These are phyloP conservation scores for Mucor circinelloides DNA, from an alignment of 371 early-diverging fungal species.

Conservation along the genomic window DNA sequence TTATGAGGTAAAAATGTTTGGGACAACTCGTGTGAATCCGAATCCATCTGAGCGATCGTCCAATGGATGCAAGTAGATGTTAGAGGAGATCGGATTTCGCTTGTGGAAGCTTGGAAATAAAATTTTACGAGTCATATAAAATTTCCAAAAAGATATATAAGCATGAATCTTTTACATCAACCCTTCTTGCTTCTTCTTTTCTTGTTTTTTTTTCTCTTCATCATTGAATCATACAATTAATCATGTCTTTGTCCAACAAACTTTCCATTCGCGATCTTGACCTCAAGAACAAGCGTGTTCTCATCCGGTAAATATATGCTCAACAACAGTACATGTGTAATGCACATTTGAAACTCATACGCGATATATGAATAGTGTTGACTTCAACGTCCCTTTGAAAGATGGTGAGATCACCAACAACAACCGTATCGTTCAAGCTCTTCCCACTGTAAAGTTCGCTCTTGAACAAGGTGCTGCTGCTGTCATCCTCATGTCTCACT, in stretches of 20 bases:
- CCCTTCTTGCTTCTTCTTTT: conserved; percentile 1
- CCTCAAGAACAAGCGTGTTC: conserved; percentile 86
- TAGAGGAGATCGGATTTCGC: conserved; percentile 31
- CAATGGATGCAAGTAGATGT: conserved; percentile 19
- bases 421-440: conserved; percentile 95
- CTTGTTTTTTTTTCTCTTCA: not conserved
- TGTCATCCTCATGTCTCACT: conserved; percentile 97
- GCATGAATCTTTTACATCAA: not conserved
- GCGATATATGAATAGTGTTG: conserved; percentile 68
- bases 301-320: conserved; percentile 78
- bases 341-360: not conserved
- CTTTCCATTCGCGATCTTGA: conserved; percentile 86
- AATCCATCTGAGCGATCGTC: conserved; percentile 14
- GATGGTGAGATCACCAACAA: conserved; percentile 94
- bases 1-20: conserved; percentile 7
- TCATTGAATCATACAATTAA: conserved; percentile 1
- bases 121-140: conserved; percentile 23
- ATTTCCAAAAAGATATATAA: conserved; percentile 10
- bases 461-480: conserved; percentile 84
- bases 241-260: conserved; percentile 71
- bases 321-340: not conserved
- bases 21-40: conserved; percentile 21
- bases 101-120: conserved; percentile 12
- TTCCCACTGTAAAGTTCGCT: conserved; percentile 95
- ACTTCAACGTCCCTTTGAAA: conserved; percentile 98